A percentile compares a stretch with the other conserved stretches of the same genome.
Conservation (phyloP, 345 rosid genomes). For the Gynandropsis gynandra region DNA sequence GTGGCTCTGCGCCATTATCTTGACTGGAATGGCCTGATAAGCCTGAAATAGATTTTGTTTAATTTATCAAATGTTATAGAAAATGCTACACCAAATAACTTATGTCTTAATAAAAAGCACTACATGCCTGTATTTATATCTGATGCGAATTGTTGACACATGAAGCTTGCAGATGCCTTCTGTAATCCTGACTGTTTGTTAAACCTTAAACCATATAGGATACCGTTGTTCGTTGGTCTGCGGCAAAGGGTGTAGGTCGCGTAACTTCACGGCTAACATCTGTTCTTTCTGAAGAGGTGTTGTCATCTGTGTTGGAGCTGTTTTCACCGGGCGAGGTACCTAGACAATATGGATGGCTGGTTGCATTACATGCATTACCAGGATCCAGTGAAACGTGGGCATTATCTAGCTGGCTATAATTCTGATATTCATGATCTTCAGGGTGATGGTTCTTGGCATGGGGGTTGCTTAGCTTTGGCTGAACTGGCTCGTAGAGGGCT, state of each 20-base stretch:
- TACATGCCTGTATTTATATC: not conserved
- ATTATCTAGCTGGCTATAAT: slow-evolving; percentile 10
- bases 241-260: slow-evolving; percentile 96
- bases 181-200: slow-evolving; percentile 2
- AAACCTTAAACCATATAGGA: slow-evolving; percentile 45
- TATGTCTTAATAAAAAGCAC: not conserved
- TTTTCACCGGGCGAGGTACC: slow-evolving; percentile 89
- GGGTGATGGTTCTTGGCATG: slow-evolving; percentile 99
- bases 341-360: slow-evolving; percentile 5
- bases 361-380: slow-evolving; percentile 13
- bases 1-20: not conserved
- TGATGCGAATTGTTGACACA: slow-evolving; percentile 3
- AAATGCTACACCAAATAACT: not conserved
- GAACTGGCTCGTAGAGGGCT: slow-evolving; percentile 93
- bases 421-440: slow-evolving; percentile 32
- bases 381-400: slow-evolving; percentile 9
- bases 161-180: slow-evolving; percentile 18
- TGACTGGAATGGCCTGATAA: slow-evolving; percentile 6
- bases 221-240: slow-evolving; percentile 98
- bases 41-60: not conserved
- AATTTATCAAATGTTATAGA: slow-evolving; percentile 2
- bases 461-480: slow-evolving; percentile 94
- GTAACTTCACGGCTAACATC: slow-evolving; percentile 80
- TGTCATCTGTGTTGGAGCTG: slow-evolving; percentile 80
- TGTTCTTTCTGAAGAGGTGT: slow-evolving; percentile 71